phyloP scores from a whole-genome alignment of 2,329 filamentous ascomycete species.

The Exophiala bonariae region DNA sequence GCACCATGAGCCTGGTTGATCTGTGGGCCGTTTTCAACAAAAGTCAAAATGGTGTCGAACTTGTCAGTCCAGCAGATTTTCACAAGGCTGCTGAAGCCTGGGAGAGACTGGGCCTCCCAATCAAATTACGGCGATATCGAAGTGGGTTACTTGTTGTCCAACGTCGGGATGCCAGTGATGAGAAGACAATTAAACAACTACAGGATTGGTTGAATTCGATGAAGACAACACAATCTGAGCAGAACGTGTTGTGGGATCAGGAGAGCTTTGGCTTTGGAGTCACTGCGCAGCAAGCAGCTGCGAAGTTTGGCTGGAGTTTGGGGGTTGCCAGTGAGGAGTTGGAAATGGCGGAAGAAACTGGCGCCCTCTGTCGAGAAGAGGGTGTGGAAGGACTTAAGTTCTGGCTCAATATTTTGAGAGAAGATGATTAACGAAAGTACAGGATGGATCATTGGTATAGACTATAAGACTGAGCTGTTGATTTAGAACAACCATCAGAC shows the following conservation, averaged over 20 bases:
- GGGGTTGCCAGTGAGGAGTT: constrained; percentile 94
- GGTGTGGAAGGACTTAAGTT: constrained; percentile 87
- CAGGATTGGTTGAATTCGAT: constrained; percentile 75
- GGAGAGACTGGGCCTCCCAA: constrained; percentile 82
- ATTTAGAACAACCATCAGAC: background rate
- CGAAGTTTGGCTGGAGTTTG: constrained; percentile 93
- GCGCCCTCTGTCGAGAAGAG: constrained; percentile 85
- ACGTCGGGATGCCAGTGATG: constrained; percentile 81
- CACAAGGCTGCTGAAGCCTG: constrained; percentile 85
- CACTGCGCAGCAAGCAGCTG: constrained; percentile 84
- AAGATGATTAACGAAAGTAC: constrained; percentile 14
- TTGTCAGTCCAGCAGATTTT: constrained; percentile 89
- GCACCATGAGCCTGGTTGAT: constrained; percentile 86
- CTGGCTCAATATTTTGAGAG: constrained; percentile 72
- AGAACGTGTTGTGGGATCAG: constrained; percentile 74
- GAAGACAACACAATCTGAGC: constrained; percentile 55
- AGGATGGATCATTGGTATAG: background rate
- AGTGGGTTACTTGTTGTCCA: constrained; percentile 95
- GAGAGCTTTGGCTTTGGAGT: constrained; percentile 76
- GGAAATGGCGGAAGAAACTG: constrained; percentile 93
- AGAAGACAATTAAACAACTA: constrained; percentile 78
- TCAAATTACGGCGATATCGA: constrained; percentile 84
- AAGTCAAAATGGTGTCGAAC: constrained; percentile 86
- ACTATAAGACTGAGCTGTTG: background rate
- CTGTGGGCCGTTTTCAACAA: constrained; percentile 95